Evolutionary conservation across 768 basidiomycete species (phyloP), one percentile per base, ranked within the genome.

Genomic region (Amanita polypyramis): DNA sequence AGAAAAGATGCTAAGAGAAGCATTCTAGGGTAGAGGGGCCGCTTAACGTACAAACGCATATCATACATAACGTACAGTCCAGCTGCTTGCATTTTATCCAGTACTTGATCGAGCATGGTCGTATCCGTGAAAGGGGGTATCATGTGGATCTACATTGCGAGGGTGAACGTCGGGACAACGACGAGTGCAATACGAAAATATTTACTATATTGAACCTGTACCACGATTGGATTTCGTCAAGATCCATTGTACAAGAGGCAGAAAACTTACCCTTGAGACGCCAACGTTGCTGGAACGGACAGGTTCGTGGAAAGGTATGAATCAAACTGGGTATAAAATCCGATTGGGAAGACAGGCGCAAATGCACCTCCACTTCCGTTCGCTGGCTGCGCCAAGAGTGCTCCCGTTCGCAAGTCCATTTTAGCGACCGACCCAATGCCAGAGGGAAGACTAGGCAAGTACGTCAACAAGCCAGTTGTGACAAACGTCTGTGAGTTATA

Each of bases 41-140:
- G 23, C n/a, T 32, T 11, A 4, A 64, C 70, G 29, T 33, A 74
- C 74, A 66, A 65, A 42, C 85, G 73, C 85, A 90, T 88, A 59
- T 89, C 85, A 53, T 90, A 91, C 78, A 89, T 87, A 47, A 89
- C 70, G 56, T 82, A 90, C 9, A 77, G 51, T 1, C 73, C 74
- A 0, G 80, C 76, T 51, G 81, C 73, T 60, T 87, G 77, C 81
- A 88, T 85, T 36, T 72, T 66, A 56, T 86, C 80, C 5, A 88
- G 57, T 21, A 85, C 77, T 42, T 68, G 50, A 30, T 77, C 71
- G 0, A 87, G 63, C 0, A 70, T 70, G 0, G 80, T 78, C 29
- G 79, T 52, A 54, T 83, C 78, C 51, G 70, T 70, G 51, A 82
- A 87, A 0, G 74, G 62, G 0, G 88, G 86, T 4, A 86, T 65